Evolutionary conservation across 306 rosid species (phyloP), one percentile per base, ranked within the genome.

Genomic region (Lathyrus oleraceus): DNA sequence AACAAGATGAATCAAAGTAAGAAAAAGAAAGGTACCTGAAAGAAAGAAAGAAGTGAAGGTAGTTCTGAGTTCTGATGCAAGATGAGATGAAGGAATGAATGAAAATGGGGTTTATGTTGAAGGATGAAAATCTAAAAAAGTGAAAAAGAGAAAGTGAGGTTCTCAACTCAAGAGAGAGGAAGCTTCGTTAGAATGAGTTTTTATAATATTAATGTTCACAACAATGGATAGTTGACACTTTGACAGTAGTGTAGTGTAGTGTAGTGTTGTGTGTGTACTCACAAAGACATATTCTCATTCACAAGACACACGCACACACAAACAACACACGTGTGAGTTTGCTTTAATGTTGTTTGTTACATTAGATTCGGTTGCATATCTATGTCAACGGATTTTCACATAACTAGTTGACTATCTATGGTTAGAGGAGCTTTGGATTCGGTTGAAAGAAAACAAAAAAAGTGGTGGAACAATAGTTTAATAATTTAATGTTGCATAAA

Each of bases 351-450:
- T 61, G 11, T 14, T 6, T 35, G 62, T 57, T 57, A 38, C 68
- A 62, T 62, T 61, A n/a, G 32, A 52, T 52, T 52, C 32, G 32
- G 32, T 6, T 51, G 14, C 21, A 12, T 15, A 36, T 60, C 65
- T 43, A 43, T 43, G 70, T 65, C 70, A 65, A 44, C 52, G 70
- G 69, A 23, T 65, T 65, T 65, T 64, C 69, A 39, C 35, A 57
- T 12, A 23, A 76, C 69, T 78, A 21, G 92, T 87, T 89, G 96
- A 89, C 98, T 83, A 21, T 21, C n/a, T 21, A 79, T 78, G 10
- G 57, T 10, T 16, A 52, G 63, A 28, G 52, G 17, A 28, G 43
- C 97, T 48, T 88, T 78, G 97, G 98, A 89, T 92, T 83, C 93
- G 82, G 74, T 63, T 78, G 87, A 66, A 78, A 78, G 23, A 57